Conservation (phyloP, 2,329 filamentous ascomycete species). For the Ceratocystis eucalypticola region DNA sequence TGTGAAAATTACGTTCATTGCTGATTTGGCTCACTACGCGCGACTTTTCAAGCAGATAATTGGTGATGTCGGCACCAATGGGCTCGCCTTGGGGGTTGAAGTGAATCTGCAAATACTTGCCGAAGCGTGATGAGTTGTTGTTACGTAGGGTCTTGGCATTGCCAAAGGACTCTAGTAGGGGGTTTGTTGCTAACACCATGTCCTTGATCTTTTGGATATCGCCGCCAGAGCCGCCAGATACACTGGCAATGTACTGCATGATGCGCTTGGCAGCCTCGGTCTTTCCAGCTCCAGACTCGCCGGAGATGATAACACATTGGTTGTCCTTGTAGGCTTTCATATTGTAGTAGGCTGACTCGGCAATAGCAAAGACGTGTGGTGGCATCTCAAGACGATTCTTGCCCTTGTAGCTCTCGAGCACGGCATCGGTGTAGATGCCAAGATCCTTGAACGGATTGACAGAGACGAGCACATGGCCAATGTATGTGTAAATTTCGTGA, state of each 20-base stretch:
- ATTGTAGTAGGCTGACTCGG: constrained; percentile 94
- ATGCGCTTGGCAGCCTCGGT: constrained; percentile 96
- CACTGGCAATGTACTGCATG: constrained; percentile 98
- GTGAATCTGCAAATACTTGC: constrained; percentile 94
- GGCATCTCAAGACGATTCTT: constrained; percentile 94
- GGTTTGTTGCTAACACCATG: constrained; percentile 98
- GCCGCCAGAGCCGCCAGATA: constrained; percentile 71
- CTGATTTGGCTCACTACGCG: constrained; percentile 88
- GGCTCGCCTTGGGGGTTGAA: constrained; percentile 89
- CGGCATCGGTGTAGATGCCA: constrained; percentile 92
- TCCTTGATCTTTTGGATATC: constrained; percentile 96
- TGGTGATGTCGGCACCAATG: constrained; percentile 92
- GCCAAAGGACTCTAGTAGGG: constrained; percentile 89
- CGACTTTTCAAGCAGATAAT: constrained; percentile 91
- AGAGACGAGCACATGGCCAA: constrained; percentile 96
- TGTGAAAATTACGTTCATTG: constrained; percentile 97
- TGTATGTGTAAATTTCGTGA: constrained; percentile 98
- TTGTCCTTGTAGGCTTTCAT: constrained; percentile 99
- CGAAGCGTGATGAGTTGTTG: constrained; percentile 97
- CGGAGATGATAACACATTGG: constrained; percentile 98
- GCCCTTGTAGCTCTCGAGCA: constrained; percentile 85
- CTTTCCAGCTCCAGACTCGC: constrained; percentile 95
- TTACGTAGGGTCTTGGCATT: constrained; percentile 97
- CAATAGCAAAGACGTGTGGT: constrained; percentile 94
- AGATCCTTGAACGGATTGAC: constrained; percentile 96